These are phyloP conservation scores for Saussurea involucrata DNA, from an alignment of 129 eudicot species.

Conservation along the genomic window DNA sequence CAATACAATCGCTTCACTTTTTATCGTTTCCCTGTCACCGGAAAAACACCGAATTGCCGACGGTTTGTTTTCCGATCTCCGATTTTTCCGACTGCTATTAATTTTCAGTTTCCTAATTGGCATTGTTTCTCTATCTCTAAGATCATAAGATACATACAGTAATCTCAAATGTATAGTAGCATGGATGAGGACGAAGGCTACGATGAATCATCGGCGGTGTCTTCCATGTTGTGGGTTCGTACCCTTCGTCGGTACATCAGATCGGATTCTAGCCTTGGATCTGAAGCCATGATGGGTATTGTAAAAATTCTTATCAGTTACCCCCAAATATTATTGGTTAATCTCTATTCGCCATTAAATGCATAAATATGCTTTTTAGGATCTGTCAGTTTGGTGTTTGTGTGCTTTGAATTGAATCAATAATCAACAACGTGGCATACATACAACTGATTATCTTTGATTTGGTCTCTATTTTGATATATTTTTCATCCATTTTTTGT, in stretches of 20 bases:
- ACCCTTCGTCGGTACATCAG: constrained; percentile 37
- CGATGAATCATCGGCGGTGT: constrained; percentile 18
- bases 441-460: neutral
- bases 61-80: neutral
- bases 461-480: neutral
- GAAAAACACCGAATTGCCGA: neutral
- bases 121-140: neutral
- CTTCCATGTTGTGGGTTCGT: constrained; percentile 41
- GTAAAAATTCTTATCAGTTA: neutral
- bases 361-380: neutral
- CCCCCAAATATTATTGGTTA: neutral
- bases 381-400: neutral
- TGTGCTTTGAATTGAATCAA: neutral
- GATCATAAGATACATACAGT: neutral
- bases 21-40: neutral
- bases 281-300: constrained; percentile 30
- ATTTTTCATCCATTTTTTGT: neutral
- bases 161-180: constrained; percentile 21
- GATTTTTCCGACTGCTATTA: neutral
- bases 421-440: neutral
- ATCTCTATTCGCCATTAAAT: neutral
- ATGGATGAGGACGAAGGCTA: constrained; percentile 17
- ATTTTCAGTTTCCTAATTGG: neutral
- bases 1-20: neutral
- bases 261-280: constrained; percentile 10